Percentiles rank a stretch among this genome's conserved stretches.
Conservation (phyloP, 225 moss, liverwort and hornwort genomes). For the Marchantia paleacea region DNA sequence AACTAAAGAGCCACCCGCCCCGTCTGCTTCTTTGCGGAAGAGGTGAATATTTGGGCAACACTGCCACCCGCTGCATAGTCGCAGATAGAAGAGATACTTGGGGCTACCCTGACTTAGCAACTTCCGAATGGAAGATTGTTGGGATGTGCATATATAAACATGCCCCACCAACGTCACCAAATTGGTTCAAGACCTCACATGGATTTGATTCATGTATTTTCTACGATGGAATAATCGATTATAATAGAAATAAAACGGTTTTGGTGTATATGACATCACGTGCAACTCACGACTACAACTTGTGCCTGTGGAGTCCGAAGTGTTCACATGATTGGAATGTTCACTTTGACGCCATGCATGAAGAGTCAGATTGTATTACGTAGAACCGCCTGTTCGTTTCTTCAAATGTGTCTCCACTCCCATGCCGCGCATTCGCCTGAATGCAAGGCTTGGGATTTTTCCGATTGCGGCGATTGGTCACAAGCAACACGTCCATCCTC, state of each 20-base stretch:
- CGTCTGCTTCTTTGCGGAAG: slow-evolving; percentile 16
- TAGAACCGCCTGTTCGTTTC: too few species aligned
- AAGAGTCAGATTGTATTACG: too few species aligned
- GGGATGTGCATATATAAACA: slow-evolving; percentile 14
- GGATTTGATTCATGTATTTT: slow-evolving; percentile 8
- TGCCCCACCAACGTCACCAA: slow-evolving; percentile 7
- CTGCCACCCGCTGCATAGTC: slow-evolving; percentile 27
- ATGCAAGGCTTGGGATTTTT: too few species aligned
- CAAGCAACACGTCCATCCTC: too few species aligned
- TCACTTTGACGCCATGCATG: too few species aligned
- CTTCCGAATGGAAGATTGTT: slow-evolving; percentile 16
- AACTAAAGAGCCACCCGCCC: slow-evolving; percentile 22
- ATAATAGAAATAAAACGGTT: background rate
- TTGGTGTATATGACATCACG: background rate
- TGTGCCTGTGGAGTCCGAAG: too few species aligned
- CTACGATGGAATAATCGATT: background rate
- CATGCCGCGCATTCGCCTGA: too few species aligned
- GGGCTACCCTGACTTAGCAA: slow-evolving; percentile 5
- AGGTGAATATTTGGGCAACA: slow-evolving; percentile 28
- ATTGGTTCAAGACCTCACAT: background rate
- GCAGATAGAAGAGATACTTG: slow-evolving; percentile 22
- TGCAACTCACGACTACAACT: too few species aligned
- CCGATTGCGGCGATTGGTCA: too few species aligned
- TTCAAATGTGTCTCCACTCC: too few species aligned
- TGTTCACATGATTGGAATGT: too few species aligned